These are phyloP conservation scores for Apiospora kogelbergensis DNA, from an alignment of 2,329 filamentous ascomycete genomes.

Conservation along the genomic window DNA sequence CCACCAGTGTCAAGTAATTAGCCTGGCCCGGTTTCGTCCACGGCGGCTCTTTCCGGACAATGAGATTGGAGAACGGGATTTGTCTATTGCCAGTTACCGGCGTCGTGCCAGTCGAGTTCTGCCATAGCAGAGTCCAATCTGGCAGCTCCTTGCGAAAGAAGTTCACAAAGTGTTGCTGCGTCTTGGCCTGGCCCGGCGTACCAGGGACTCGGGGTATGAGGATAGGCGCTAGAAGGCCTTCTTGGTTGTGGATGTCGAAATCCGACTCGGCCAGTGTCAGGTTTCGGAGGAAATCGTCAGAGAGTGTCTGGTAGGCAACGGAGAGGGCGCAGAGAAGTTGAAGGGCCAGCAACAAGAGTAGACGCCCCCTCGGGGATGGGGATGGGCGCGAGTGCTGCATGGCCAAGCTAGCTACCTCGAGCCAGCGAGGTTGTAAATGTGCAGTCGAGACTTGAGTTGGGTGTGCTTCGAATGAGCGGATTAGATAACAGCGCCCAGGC, in stretches of 20 bases:
- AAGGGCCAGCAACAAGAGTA: conserved; percentile 24
- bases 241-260: conserved; percentile 66
- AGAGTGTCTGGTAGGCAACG: conserved; percentile 46
- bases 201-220: conserved; percentile 74
- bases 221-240: conserved; percentile 69
- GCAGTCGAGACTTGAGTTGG: not conserved
- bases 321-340: conserved; percentile 26
- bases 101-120: conserved; percentile 73
- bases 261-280: conserved; percentile 64
- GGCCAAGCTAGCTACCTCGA: conserved; percentile 13
- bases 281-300: conserved; percentile 62
- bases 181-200: conserved; percentile 64
- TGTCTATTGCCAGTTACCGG: conserved; percentile 61
- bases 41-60: conserved; percentile 76
- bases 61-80: conserved; percentile 75
- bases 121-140: conserved; percentile 68
- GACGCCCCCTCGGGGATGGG: conserved; percentile 10
- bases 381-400: conserved; percentile 11
- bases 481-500: not conserved
- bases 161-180: conserved; percentile 69
- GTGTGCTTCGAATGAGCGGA: not conserved
- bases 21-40: conserved; percentile 70
- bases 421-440: conserved; percentile 14
- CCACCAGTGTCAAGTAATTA: conserved; percentile 73
- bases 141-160: conserved; percentile 70